A percentile compares a stretch with the other conserved stretches of the same genome.
Evolutionary conservation across 495 filamentous ascomycete genomes (phyloP).

Genomic region (Xylaria curta): DNA sequence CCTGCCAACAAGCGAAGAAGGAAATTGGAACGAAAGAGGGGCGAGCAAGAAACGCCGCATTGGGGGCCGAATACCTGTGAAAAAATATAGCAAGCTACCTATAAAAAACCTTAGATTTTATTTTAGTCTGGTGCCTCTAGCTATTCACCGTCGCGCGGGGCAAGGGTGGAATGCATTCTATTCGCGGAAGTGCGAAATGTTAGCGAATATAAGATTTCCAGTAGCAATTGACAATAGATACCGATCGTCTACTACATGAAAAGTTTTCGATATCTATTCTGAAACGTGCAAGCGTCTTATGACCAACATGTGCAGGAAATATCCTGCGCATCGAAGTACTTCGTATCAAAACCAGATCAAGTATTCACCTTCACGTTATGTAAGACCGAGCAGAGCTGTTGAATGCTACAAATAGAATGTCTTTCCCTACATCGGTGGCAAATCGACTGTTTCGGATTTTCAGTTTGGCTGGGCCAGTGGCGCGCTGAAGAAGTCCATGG

Average conservation of each 20-base stretch:
- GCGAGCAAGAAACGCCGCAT: background rate
- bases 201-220: background rate
- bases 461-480: background rate
- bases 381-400: background rate
- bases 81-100: background rate
- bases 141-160: background rate
- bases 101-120: background rate
- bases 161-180: background rate
- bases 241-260: background rate
- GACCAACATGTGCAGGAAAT: background rate
- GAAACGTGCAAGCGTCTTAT: background rate
- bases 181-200: background rate
- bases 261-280: background rate
- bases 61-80: background rate
- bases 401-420: background rate
- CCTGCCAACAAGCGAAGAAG: background rate
- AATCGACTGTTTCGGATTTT: background rate
- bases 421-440: constrained; percentile 1
- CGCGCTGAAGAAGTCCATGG: background rate
- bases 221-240: background rate
- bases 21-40: background rate
- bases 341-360: background rate
- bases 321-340: background rate
- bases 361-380: background rate
- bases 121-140: background rate